Percentiles rank a stretch among this genome's conserved stretches.
These are phyloP conservation scores for Morella rubra DNA, from an alignment of 306 rosid genomes.

Conservation along the genomic window DNA sequence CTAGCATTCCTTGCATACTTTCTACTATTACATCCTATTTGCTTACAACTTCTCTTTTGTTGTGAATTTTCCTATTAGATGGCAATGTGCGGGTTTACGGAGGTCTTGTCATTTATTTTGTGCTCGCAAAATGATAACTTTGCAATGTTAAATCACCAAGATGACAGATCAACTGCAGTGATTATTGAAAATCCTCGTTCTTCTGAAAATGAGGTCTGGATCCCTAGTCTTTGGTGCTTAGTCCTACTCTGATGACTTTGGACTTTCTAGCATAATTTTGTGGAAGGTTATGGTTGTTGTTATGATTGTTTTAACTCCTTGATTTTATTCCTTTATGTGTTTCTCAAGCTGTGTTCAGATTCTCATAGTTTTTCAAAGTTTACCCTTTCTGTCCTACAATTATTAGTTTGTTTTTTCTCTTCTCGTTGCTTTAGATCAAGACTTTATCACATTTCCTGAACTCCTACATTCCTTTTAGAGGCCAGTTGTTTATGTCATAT, in stretches of 20 bases:
- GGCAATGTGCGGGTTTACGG: slow-evolving; percentile 81
- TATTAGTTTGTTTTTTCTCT: background rate
- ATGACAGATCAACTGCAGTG: slow-evolving; percentile 68
- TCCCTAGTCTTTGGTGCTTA: slow-evolving; percentile 5
- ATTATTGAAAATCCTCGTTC: slow-evolving; percentile 86
- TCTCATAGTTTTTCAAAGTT: background rate
- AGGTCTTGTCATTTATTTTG: slow-evolving; percentile 85
- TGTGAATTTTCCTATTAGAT: slow-evolving; percentile 48
- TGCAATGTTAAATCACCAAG: slow-evolving; percentile 70
- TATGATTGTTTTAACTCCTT: background rate
- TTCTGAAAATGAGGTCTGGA: slow-evolving; percentile 78
- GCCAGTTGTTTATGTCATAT: background rate
- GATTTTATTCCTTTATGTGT: background rate
- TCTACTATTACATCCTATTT: slow-evolving; percentile 7
- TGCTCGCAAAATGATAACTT: slow-evolving; percentile 81
- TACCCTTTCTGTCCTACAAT: background rate
- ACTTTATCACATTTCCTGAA: background rate
- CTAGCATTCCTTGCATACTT: background rate
- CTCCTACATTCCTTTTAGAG: background rate
- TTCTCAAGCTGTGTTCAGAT: background rate
- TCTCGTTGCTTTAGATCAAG: background rate
- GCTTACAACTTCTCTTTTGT: slow-evolving; percentile 14
- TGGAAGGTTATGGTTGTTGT: background rate
- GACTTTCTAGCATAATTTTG: background rate
- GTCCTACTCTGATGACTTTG: slow-evolving; percentile 1